Percentiles rank a stretch among this genome's conserved stretches.
Conservation (phyloP, 2,329 filamentous ascomycete species). For the Beauveria bassiana region DNA sequence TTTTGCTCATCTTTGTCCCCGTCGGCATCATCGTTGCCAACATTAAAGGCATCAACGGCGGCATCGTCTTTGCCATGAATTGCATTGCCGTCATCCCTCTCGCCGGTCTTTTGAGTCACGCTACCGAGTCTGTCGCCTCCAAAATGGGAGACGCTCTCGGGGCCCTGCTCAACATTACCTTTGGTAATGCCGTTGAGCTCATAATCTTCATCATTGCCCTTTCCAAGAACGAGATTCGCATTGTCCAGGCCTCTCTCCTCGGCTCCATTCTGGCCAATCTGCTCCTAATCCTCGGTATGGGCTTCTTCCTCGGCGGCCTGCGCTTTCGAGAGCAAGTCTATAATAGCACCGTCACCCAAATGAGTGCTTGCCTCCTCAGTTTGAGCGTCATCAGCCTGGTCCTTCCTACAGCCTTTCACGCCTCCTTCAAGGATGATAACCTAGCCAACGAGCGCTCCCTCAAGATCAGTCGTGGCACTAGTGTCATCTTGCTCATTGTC, state of each 20-base stretch:
- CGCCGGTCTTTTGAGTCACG: constrained; percentile 62
- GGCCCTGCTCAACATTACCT: constrained; percentile 67
- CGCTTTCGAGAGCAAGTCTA: constrained; percentile 90
- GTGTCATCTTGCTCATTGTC: constrained; percentile 72
- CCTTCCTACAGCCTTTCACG: constrained; percentile 85
- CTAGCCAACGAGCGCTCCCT: constrained; percentile 64
- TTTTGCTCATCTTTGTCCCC: constrained; percentile 70
- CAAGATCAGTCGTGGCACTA: constrained; percentile 82
- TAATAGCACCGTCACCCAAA: constrained; percentile 91
- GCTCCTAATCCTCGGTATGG: constrained; percentile 84
- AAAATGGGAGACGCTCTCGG: constrained; percentile 67
- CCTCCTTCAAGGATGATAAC: constrained; percentile 60
- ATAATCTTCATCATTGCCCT: constrained; percentile 49
- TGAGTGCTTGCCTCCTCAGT: constrained; percentile 89
- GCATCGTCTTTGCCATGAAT: constrained; percentile 65
- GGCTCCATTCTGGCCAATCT: constrained; percentile 87
- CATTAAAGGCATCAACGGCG: constrained; percentile 44
- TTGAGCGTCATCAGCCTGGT: constrained; percentile 84
- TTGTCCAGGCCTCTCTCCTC: constrained; percentile 83
- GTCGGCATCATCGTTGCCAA: constrained; percentile 62
- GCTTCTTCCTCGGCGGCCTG: constrained; percentile 77
- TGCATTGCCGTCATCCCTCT: constrained; percentile 68
- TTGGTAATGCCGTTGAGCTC: constrained; percentile 72
- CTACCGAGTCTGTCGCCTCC: constrained; percentile 67
- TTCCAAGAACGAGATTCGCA: constrained; percentile 68